Evolutionary conservation across 352 stramenopile species (phyloP), one percentile per base, ranked within the genome.

Genomic region (Globisporangium paroecandrum): DNA sequence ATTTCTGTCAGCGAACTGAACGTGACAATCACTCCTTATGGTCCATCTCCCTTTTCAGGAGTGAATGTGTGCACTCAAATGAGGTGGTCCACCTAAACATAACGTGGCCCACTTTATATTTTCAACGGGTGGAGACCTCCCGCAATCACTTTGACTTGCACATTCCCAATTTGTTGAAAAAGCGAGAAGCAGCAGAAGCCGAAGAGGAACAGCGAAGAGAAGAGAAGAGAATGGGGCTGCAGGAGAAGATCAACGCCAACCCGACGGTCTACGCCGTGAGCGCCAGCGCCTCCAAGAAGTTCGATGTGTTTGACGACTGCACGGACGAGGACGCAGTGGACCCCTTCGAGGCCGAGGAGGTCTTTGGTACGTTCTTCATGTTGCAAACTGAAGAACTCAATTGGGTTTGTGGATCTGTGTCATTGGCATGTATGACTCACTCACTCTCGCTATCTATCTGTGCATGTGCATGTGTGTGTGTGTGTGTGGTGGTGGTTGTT

Each of bases 191-290:
- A 59, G 56, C 8, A 56, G 27, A 32, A 32, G 27, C 27, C 27
- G 27, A 32, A 32, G 27, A 32, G 27, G 27, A 32, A 6, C 27
- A 32, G 27, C 27, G 24, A 3, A 32, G 22, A 58, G 20, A 3
- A 32, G 22, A 58, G 20, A 13, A 15, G 36, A 41, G 36, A 41
- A 59, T 58, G 46, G 46, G 61, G 22, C 29, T 61, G 8, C 56
- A 61, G 56, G 85, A 95, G 80, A 95, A 95, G 79, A 90, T 93
- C 70, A 95, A 95, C 77, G 87, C 87, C 49, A 95, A 95, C 73
- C 87, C 87, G 78, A 95, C 85, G 32, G 87, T 95, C 56, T 95
- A 95, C 77, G 85, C 87, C 18, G 82, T 95, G 43, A 77, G 76
- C 51, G 76, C 82, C 27, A 73, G 79, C 32, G 73, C 70, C 32